Base-by-base conservation (phyloP, 768 basidiomycete genomes). In the Royoungia palumana region DNA sequence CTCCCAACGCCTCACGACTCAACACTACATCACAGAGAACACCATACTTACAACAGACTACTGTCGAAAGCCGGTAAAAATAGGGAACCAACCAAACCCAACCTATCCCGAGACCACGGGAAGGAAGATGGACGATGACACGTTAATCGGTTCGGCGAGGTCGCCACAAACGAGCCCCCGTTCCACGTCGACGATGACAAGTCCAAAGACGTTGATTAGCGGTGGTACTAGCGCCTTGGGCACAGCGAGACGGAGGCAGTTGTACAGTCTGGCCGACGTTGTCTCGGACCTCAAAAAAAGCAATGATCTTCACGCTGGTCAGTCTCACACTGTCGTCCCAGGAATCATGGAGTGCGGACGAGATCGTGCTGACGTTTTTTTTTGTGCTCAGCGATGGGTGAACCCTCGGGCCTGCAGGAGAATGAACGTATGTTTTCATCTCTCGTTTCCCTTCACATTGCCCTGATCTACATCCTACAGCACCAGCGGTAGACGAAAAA, bases 401-500 rank as follows among this genome's bases (percentile, higher is more conserved):
- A 72, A 24, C 69, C 69, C 21, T 53, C 47, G 7, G 65, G 60
- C 24, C 57, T 65, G 21, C 72, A 78, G 35, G 74, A 74, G 24
- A 68, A 72, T 27, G 70, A 71, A 44, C 73, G 77, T 46, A 35
- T 35, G 50, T 40, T 17, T 22, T 21, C 22, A 5, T 4, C 1
- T 1, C 10, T 2, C 8, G 13, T 41, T n/a, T 14, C 17, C n/a
- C 2, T 21, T n/a, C 5, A 0, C 6, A 5, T 19, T 1, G 19
- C 30, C 21, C 22, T 52, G 28, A 61, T 22, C 19, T 39, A 12
- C 14, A 17, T 38, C 17, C 24, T 45, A 4, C 9, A 67, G 63
- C 54, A 63, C 76, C 74, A 0, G 66, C 69, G 10, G 63, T 71
- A 19, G 76, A 80, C 51, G 79, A 81, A 49, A 70, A 73, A 38